Base-by-base conservation (phyloP, 2,329 filamentous ascomycete species). In the Fusarium illudens region DNA sequence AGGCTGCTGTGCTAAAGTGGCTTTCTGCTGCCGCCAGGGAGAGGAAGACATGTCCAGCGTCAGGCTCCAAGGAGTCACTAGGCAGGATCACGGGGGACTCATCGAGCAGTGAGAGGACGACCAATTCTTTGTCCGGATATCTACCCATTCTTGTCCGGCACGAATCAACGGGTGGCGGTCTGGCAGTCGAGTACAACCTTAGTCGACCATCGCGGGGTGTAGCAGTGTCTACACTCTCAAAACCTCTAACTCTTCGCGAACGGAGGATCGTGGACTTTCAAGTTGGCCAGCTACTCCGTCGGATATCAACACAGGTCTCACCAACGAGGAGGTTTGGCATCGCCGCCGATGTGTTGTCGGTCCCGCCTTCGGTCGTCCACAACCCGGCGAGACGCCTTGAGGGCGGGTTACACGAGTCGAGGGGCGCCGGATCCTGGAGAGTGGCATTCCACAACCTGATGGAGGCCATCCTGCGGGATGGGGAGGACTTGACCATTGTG, bases 401-500 rank as follows among this genome's bases (percentile, higher is more conserved):
- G 20, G 72, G 72, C 17, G 68, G 67, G 25, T 66, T 75, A 6
- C 60, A 73, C 52, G 49, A 60, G 13, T 70, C 70, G n/a, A 69
- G 64, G 22, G 72, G 72, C 6, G 70, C 72, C 12, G 74, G 74
- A 6, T 83, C 81, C 2, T 90, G 88, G 89, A 81, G 81, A 1
- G 78, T 82, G 30, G 86, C 87, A 0, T 90, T 90, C 57, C 82
- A 86, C 36, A 78, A 80, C 4, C 75, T 90, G 57, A 73, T 90
- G 9, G 88, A 90, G 66, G 80, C 81, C 1, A 78, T 87, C 4
- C 74, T 90, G 17, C 79, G 86, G 10, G 89, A 90, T 65, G 86
- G 83, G 1, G 88, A 90, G 73, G 87, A 89, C 65, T 82, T 86
- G 78, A 81, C 83, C 1, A 81, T 90, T 4, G 82, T 84, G 22